phyloP scores from a whole-genome alignment of 768 basidiomycete species.

The Punctularia strigosozonata region DNA sequence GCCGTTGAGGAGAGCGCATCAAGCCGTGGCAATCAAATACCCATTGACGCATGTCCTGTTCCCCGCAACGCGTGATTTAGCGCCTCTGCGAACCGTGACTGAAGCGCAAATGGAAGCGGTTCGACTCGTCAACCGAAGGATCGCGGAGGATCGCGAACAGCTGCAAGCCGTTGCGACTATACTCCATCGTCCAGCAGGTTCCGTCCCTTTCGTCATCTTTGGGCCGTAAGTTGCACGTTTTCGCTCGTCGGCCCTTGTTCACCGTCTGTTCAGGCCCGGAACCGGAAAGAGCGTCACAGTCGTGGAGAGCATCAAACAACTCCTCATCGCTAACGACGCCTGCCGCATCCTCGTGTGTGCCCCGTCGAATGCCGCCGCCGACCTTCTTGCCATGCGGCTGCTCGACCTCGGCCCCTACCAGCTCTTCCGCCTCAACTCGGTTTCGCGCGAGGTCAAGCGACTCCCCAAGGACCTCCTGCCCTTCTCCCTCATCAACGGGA shows the following conservation, averaged over 20 bases:
- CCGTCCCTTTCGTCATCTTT: conserved; percentile 46
- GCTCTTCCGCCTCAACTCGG: conserved; percentile 44
- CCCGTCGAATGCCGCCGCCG: conserved; percentile 24
- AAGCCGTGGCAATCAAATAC: conserved; percentile 37
- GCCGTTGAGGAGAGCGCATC: conserved; percentile 46
- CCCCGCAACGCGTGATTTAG: conserved; percentile 24
- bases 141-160: conserved; percentile 35
- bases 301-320: conserved; percentile 24
- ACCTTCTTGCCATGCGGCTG: conserved; percentile 21
- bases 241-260: not conserved
- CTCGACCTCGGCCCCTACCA: conserved; percentile 10
- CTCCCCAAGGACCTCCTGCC: conserved; percentile 18
- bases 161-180: conserved; percentile 37
- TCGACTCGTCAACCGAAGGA: conserved; percentile 27
- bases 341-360: conserved; percentile 22
- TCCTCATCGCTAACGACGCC: conserved; percentile 12
- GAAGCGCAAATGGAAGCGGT: conserved; percentile 7
- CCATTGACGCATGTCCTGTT: conserved; percentile 38
- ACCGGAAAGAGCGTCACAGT: conserved; percentile 28
- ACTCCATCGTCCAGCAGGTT: conserved; percentile 28
- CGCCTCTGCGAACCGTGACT: conserved; percentile 5
- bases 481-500: conserved; percentile 26
- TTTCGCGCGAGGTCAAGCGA: conserved; percentile 25
- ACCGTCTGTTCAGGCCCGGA: conserved; percentile 19
- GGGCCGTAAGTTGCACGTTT: conserved; percentile 36